A percentile compares a stretch with the other conserved stretches of the same genome.
Conservation (phyloP, 352 stramenopile genomes). For the Phytophthora fragariae region DNA sequence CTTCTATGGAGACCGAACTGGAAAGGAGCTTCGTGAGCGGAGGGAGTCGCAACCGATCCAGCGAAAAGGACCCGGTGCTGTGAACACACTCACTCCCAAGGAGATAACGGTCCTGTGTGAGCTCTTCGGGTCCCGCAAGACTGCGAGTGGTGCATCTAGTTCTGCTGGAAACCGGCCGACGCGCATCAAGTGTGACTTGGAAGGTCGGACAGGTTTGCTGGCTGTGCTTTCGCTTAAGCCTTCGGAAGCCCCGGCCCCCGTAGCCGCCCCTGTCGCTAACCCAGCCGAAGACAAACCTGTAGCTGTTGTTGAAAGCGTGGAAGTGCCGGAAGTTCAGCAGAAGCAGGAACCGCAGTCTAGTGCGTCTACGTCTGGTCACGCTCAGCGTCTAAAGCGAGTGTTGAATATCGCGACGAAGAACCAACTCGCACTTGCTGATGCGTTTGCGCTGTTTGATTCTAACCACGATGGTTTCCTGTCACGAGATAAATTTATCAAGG, state of each 20-base stretch:
- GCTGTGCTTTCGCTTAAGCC: conserved; percentile 60
- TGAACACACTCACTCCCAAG: conserved; percentile 59
- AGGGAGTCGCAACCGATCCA: conserved; percentile 27
- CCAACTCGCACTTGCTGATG: conserved; percentile 38
- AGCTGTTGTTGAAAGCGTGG: not conserved
- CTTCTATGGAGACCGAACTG: conserved; percentile 51
- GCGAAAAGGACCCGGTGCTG: conserved; percentile 41
- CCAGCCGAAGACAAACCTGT: conserved; percentile 1
- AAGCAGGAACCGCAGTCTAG: not conserved
- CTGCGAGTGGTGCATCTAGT: not conserved
- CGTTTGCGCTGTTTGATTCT: conserved; percentile 56
- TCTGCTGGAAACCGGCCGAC: conserved; percentile 27
- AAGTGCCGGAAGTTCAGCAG: not conserved
- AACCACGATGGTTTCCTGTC: conserved; percentile 59
- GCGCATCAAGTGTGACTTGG: conserved; percentile 64
- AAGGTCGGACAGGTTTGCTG: conserved; percentile 53
- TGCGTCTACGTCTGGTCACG: conserved; percentile 20
- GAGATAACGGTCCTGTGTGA: conserved; percentile 73
- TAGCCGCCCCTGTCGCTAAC: not conserved
- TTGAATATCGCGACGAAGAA: conserved; percentile 41
- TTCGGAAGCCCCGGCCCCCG: conserved; percentile 5
- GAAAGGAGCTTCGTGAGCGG: not conserved
- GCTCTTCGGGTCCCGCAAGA: conserved; percentile 52
- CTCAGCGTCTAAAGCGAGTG: conserved; percentile 50
- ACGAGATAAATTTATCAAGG: conserved; percentile 53